These are phyloP conservation scores for Arabis hirsuta DNA, from an alignment of 345 rosid species.

Conservation along the genomic window DNA sequence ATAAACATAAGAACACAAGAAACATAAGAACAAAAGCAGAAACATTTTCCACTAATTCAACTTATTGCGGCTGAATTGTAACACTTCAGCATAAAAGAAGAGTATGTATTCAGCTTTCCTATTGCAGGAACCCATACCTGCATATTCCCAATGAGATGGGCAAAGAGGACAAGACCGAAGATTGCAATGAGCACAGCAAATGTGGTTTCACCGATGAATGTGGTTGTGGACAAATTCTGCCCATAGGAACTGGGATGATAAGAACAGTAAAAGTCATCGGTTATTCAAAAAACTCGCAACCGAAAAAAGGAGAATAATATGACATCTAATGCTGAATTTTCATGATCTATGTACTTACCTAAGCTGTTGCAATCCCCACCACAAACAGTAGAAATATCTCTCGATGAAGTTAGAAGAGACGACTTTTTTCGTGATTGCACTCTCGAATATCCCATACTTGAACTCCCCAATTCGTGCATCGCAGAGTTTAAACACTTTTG, in stretches of 20 bases:
- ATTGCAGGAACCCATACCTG: conserved; percentile 58
- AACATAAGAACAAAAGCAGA: conserved; percentile 20
- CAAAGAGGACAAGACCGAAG: conserved; percentile 85
- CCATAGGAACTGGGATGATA: conserved; percentile 75
- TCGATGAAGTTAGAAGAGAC: conserved; percentile 57
- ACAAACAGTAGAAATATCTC: conserved; percentile 81
- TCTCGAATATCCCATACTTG: conserved; percentile 65
- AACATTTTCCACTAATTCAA: not conserved
- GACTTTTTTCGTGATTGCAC: conserved; percentile 59
- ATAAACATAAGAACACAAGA: conserved; percentile 26
- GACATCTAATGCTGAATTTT: not conserved
- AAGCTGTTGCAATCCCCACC: conserved; percentile 93
- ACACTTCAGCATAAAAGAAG: too few relatives aligned
- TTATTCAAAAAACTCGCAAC: not conserved
- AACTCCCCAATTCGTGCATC: conserved; percentile 51
- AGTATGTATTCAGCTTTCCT: not conserved
- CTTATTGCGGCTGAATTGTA: too few relatives aligned
- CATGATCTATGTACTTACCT: conserved; percentile 52
- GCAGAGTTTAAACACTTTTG: conserved; percentile 61
- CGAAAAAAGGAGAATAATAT: not conserved
- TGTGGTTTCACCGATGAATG: conserved; percentile 81
- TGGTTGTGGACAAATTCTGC: conserved; percentile 85
- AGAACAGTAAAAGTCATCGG: conserved; percentile 35
- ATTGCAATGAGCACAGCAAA: conserved; percentile 85
- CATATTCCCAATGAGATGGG: conserved; percentile 97